Base-by-base conservation (phyloP, 2,329 filamentous ascomycete genomes). In the Fusarium tanahbumbuense region DNA sequence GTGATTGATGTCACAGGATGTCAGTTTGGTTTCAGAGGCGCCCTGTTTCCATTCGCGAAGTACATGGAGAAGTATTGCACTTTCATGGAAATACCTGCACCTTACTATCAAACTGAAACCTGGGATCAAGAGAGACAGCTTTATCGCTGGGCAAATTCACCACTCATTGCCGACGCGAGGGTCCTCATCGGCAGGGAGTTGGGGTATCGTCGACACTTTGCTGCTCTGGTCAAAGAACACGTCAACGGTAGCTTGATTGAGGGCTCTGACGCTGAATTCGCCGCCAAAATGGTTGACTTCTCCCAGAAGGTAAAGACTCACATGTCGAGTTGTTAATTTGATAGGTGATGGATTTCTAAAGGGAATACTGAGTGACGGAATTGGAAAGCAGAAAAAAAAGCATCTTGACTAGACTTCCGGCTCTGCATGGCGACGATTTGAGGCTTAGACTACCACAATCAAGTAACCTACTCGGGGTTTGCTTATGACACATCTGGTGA, bases 21-120 rank as follows among this genome's bases (percentile, higher is more conserved):
- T 32, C 69, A 72, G 46, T 72, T 66, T 46, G 65, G 69, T 27
- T 67, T 67, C 22, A 42, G n/a, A 40, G 61, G 69, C 10, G 48
- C 46, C n/a, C 45, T 72, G 5, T 46, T 64, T 32, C 68, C 68
- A 5, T 41, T 54, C 16, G 27, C 62, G 20, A 64, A 58, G 15
- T 72, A 72, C 12, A 13, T 16, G 11, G 47, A 56, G 3, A 67
- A 64, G 13, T 13, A n/a, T 11, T 49, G 65, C 41, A 28, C 11
- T 28, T 28, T 28, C 27, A 12, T 28, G 27, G 27, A 28, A 28
- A 28, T 28, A 12, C 27, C 27, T 28, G 11, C 11, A 28, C 27
- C 27, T 28, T 28, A 28, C 27, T 5, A 28, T 28, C 27, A 28
- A 28, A 28, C 27, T 4, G 61, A 71, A 48, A 69, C 56, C 27